Base-by-base conservation (phyloP, 352 stramenopile species). In the Phytophthora nicotianae region DNA sequence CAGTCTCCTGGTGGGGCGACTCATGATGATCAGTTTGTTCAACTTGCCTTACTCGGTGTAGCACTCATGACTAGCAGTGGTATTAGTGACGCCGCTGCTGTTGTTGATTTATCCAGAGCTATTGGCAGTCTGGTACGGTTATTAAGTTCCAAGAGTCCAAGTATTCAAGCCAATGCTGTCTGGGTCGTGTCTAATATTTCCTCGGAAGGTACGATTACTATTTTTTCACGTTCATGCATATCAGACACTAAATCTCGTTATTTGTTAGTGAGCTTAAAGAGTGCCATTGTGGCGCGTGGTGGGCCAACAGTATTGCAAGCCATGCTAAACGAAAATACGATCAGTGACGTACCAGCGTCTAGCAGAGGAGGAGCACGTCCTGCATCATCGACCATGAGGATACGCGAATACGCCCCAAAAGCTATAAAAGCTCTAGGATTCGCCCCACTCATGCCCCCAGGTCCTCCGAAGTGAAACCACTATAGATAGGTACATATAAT, bases 151-250 rank as follows among this genome's bases (percentile, higher is more conserved):
- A 83, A 73, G 53, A 88, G 77, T 32, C 43, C 66, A 4, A 78
- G 72, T 32, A 74, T 91, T 7, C 81, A 91, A 51, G 80, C 85
- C 20, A 89, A 90, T 47, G 75, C 79, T 14, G 85, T 91, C 2
- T 91, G 85, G 85, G 76, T 93, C 2, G 68, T 93, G 17, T 90
- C 82, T 11, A 93, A 93, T 40, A 78, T 91, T 17, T 89, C 74
- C 0, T 66, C 47, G 9, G 74, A 90, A 75, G 80, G 81, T 91
- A 52, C 7, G 14, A n/a, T 13, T 9, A 14, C 10, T 32, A 42
- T 5, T 32, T 27, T 16, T 46, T 50, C 17, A 45, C 14, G 8
- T 65, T 52, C n/a, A n/a, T n/a, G n/a, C n/a, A n/a, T 33, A 17
- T 42, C 14, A 8, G 55, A 55, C 14, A 29, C 23, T 32, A 32